Evolutionary conservation across 495 filamentous ascomycete genomes (phyloP), one percentile per base, ranked within the genome.

Genomic region (Aspergillus panamensis): DNA sequence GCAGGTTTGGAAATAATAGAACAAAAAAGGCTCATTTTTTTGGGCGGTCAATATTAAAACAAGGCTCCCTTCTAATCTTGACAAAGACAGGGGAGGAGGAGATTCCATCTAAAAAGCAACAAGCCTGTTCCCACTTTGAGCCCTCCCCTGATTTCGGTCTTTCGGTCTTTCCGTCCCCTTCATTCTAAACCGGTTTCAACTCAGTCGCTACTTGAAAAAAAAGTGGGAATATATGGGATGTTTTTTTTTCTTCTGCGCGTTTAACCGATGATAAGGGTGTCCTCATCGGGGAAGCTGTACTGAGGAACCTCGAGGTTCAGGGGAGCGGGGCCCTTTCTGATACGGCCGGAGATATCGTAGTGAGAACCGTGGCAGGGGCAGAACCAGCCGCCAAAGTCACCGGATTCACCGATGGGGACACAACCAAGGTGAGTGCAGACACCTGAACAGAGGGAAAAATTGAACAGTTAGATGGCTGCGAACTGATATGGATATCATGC

Each of bases 331-430:
- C 94, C 94, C 82, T 89, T 96, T 76, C 94, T 85, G 78, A 92
- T 87, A 73, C 94, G 90, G 70, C 94, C 94, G 59, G 91, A 96
- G 77, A 99, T 96, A 77, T 99, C 94, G 84, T 99, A 99, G 81
- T 99, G 94, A 55, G 92, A 96, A 72, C 94, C 94, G 83, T 99
- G 94, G 87, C 94, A 99, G 60, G 94, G 94, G 81, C 94, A 99
- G 87, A 99, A 99, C 94, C 94, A 99, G 68, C 94, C 94, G 68
- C 94, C 94, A 73, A 80, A 99, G 74, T 99, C 95, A 72, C 94
- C 94, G 59, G 94, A 88, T 81, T 99, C 94, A 72, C 94, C 94
- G 74, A 99, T 97, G 62, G 94, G 94, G 53, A 99, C 94, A 80
- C 94, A 99, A 74, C 94, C 94, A 67, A 99, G 80, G 76, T 99